Percentiles rank a stretch among this genome's conserved stretches.
phyloP scores from a whole-genome alignment of 352 stramenopile genomes.

The Ophiocytium majus region DNA sequence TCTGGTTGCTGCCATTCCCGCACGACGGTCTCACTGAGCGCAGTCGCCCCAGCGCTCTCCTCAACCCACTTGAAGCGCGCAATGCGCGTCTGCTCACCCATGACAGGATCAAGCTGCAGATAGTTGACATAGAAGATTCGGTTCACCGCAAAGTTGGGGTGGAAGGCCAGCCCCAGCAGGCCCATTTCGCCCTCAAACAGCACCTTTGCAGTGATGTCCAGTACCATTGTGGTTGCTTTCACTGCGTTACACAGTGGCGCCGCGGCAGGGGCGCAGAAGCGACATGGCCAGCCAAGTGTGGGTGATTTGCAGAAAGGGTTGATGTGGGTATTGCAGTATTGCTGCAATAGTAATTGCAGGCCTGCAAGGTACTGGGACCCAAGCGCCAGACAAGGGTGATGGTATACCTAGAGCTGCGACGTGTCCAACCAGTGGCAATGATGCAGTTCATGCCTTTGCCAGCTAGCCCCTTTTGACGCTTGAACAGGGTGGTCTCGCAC shows the following conservation, averaged over 20 bases:
- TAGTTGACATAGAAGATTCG: slow-evolving; percentile 11
- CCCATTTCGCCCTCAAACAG: neutral
- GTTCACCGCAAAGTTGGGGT: slow-evolving; percentile 25
- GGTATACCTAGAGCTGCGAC: too few species aligned
- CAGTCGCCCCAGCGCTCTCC: neutral
- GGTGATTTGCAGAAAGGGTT: neutral
- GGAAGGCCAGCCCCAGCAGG: slow-evolving; percentile 5
- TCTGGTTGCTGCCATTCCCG: too few species aligned
- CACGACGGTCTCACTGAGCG: too few species aligned
- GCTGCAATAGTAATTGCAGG: neutral
- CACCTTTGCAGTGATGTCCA: neutral
- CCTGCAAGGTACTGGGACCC: neutral
- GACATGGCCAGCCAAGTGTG: too few species aligned
- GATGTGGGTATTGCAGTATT: neutral
- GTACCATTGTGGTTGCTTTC: neutral
- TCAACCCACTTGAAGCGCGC: neutral
- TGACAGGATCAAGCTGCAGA: too few species aligned
- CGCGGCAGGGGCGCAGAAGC: too few species aligned
- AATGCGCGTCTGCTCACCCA: slow-evolving; percentile 4
- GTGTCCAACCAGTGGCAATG: neutral
- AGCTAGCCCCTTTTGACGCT: neutral
- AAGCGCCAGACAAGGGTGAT: too few species aligned
- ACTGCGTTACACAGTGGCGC: neutral
- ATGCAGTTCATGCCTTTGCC: neutral
- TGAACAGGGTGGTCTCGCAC: neutral